Evolutionary conservation across 2,329 filamentous ascomycete genomes (phyloP).

Genomic region (Rhynchosporium graminicola): DNA sequence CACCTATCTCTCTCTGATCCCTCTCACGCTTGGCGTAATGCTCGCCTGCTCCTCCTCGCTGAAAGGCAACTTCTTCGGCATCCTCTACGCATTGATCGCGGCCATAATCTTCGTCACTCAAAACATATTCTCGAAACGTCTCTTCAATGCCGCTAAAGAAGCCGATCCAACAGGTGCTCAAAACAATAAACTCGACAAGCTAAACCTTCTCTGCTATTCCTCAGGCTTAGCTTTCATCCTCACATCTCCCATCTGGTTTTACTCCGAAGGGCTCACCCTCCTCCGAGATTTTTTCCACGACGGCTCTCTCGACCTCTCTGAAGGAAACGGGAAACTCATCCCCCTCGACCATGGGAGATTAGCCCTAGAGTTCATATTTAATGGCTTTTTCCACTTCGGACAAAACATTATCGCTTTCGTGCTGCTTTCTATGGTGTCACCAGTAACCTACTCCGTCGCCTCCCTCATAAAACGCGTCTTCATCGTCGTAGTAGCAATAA

Average conservation of each 20-base stretch:
- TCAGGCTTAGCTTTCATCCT: conserved; percentile 88
- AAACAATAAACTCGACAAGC: conserved; percentile 86
- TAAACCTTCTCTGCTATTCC: conserved; percentile 97
- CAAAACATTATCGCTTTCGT: conserved; percentile 96
- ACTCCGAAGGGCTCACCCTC: conserved; percentile 80
- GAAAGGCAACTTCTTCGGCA: conserved; percentile 84
- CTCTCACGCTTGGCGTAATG: conserved; percentile 91
- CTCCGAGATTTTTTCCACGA: conserved; percentile 78
- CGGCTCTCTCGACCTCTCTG: conserved; percentile 67
- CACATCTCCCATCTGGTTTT: conserved; percentile 89
- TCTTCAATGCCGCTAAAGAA: conserved; percentile 91
- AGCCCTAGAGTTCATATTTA: conserved; percentile 89
- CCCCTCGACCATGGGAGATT: conserved; percentile 73
- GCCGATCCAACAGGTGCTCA: conserved; percentile 74
- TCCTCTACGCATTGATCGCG: conserved; percentile 84
- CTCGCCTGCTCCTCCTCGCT: conserved; percentile 93
- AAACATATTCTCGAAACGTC: conserved; percentile 96
- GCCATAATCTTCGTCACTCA: conserved; percentile 95
- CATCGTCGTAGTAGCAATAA: conserved; percentile 89
- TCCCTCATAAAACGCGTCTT: conserved; percentile 96
- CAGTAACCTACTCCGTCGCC: conserved; percentile 95
- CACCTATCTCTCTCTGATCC: conserved; percentile 88
- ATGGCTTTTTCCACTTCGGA: conserved; percentile 93
- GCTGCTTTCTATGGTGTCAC: conserved; percentile 87
- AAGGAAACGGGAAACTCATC: conserved; percentile 45